A percentile compares a stretch with the other conserved stretches of the same genome.
Evolutionary conservation across 257 asterid genomes (phyloP).

Genomic region (Solanum megistacrolobum): DNA sequence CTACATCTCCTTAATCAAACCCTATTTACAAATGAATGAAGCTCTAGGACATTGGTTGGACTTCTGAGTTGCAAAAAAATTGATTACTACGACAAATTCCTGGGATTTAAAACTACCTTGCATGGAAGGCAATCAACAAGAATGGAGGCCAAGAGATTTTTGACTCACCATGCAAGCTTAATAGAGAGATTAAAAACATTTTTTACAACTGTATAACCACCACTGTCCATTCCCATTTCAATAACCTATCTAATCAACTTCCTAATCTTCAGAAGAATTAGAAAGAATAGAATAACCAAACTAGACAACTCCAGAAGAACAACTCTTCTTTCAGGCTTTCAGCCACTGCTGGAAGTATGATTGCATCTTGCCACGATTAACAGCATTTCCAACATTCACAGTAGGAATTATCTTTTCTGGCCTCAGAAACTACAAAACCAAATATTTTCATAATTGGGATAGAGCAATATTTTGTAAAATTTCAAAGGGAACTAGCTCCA

Average conservation of each 20-base stretch:
- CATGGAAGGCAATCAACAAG: not conserved
- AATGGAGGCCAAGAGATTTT: not conserved
- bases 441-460: not conserved
- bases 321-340: constrained; percentile 1
- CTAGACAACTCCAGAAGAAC: not conserved
- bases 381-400: constrained; percentile 18
- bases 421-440: constrained; percentile 11
- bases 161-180: not conserved
- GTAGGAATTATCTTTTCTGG: constrained; percentile 22
- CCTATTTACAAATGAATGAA: not conserved
- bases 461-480: not conserved
- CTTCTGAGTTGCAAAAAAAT: not conserved
- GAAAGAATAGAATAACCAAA: not conserved
- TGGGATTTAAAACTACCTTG: not conserved
- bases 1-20: not conserved
- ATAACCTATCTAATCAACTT: not conserved
- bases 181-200: not conserved
- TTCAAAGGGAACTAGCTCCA: not conserved
- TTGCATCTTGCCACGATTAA: constrained; percentile 21
- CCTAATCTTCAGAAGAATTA: not conserved
- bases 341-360: constrained; percentile 21
- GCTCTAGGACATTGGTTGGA: not conserved
- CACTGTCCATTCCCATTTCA: not conserved
- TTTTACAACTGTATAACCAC: not conserved
- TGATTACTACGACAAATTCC: not conserved